A percentile compares a stretch with the other conserved stretches of the same genome.
phyloP scores from a whole-genome alignment of 2,329 filamentous ascomycete genomes.

The Aspergillus oerlinghausenensis region DNA sequence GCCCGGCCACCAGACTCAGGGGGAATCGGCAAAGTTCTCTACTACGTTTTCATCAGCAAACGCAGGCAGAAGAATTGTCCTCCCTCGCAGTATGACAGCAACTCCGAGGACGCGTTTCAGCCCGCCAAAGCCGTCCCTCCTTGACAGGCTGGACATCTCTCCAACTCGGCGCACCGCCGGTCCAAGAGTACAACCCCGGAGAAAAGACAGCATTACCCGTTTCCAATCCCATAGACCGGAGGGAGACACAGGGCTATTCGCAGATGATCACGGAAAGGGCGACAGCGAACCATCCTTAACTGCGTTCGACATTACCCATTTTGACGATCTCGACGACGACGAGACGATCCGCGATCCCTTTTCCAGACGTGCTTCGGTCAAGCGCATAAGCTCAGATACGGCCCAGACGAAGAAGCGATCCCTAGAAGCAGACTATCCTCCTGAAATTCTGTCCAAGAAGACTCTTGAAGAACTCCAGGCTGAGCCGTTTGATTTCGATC shows the following conservation, averaged over 20 bases:
- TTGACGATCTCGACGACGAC: constrained; percentile 29
- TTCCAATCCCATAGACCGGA: constrained; percentile 14
- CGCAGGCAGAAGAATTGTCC: constrained; percentile 26
- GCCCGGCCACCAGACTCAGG: constrained; percentile 14
- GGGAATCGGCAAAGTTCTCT: constrained; percentile 14
- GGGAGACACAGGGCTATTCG: constrained; percentile 22
- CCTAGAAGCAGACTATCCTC: constrained; percentile 47
- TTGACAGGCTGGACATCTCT: constrained; percentile 35
- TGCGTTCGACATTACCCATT: constrained; percentile 29
- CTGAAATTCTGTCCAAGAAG: constrained; percentile 42
- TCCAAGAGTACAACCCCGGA: constrained; percentile 23
- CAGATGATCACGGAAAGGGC: constrained; percentile 17
- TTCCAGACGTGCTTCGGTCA: constrained; percentile 23
- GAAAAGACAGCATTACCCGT: constrained; percentile 15
- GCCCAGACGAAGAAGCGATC: constrained; percentile 26
- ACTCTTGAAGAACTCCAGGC: constrained; percentile 45
- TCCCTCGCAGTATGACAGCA: constrained; percentile 30
- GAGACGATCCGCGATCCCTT: constrained; percentile 30
- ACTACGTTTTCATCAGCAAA: constrained; percentile 16
- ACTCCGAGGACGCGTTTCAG: constrained; percentile 38
- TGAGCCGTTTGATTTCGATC: constrained; percentile 47
- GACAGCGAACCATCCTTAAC: constrained; percentile 25
- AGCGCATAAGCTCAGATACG: constrained; percentile 22
- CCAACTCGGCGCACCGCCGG: constrained; percentile 31
- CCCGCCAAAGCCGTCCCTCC: constrained; percentile 36